Base-by-base conservation (phyloP, 2,329 filamentous ascomycete species). In the Venturia pyrina region DNA sequence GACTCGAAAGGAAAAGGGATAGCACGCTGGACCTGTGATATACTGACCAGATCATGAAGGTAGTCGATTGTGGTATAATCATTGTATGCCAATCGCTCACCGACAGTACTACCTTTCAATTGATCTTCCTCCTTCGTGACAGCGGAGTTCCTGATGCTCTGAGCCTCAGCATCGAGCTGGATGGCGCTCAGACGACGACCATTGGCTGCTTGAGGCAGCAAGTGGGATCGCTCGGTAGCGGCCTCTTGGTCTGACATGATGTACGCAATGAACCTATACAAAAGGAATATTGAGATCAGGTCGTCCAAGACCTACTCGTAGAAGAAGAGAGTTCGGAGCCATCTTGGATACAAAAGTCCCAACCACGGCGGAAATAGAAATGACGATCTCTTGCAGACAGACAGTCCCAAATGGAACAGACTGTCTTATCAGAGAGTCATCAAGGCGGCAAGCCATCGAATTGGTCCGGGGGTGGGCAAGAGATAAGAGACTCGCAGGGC, bases 1-100 rank as follows among this genome's bases (percentile, higher is more conserved):
- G 7, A 28, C 0, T 44, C 24, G 65, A 24, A 19, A 15, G 40
- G 11, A 5, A 53, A 28, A 24, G 24, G 5, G 21, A 17, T 17
- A n/a, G 21, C 13, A 15, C 10, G 13, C 21, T 24, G n/a, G 46
- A 24, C 4, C 19, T 50, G 11, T 17, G 62, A 21, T 62, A 24
- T 28, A 28, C 56, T 19, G 43, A 83, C 81, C 66, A 87, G 72
- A 69, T 85, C 83, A 71, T 85, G 84, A 11, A 87, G 76, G 83
- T 83, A 87, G 72, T 87, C 84, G 66, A 86, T 86, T 1, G 83
- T 85, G 8, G 81, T 83, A 69, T 87, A 87, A 68, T 86, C 81
- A 70, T 85, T 85, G 70, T 87, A 87, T 0, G 83, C 81, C 24
- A 86, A 72, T 63, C 83, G 75, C 70, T 86, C 84, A 53, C 83